These are phyloP conservation scores for Stenocarpella maydis DNA, from an alignment of 2,329 filamentous ascomycete species.

Conservation along the genomic window DNA sequence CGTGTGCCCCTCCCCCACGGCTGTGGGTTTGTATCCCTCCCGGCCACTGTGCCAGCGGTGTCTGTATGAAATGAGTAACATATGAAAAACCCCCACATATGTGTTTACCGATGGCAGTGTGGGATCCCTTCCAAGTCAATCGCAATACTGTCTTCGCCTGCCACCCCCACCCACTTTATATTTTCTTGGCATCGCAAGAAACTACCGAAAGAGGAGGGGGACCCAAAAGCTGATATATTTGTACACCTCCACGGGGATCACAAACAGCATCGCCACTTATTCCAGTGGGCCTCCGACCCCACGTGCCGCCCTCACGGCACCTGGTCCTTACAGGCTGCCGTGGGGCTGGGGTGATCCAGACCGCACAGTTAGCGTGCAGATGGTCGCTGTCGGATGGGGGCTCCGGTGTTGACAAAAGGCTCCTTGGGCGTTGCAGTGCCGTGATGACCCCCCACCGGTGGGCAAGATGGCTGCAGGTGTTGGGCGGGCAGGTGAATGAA, in stretches of 20 bases:
- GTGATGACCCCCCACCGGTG: not conserved
- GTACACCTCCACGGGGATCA: too few relatives aligned
- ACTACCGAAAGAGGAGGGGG: not conserved
- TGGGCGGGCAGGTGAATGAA: not conserved
- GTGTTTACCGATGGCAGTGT: not conserved
- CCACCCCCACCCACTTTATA: not conserved
- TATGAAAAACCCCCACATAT: not conserved
- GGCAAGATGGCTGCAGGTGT: not conserved
- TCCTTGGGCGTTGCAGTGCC: not conserved
- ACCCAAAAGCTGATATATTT: not conserved
- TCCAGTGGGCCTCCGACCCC: slow-evolving; percentile 19
- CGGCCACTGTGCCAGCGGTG: not conserved
- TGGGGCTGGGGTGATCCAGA: slow-evolving; percentile 1
- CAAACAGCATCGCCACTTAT: slow-evolving; percentile 22
- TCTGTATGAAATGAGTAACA: slow-evolving; percentile 22
- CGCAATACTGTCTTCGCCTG: not conserved
- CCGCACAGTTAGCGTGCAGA: not conserved
- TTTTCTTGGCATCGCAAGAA: not conserved
- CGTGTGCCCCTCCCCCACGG: too few relatives aligned
- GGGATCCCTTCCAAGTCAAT: not conserved
- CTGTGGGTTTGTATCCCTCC: slow-evolving; percentile 1
- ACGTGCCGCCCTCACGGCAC: not conserved
- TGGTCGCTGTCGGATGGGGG: not conserved
- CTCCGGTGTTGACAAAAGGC: not conserved
- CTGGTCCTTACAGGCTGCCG: not conserved